Evolutionary conservation across 2,329 filamentous ascomycete species (phyloP), one percentile per base, ranked within the genome.

Genomic region (Aspergillus transmontanensis): DNA sequence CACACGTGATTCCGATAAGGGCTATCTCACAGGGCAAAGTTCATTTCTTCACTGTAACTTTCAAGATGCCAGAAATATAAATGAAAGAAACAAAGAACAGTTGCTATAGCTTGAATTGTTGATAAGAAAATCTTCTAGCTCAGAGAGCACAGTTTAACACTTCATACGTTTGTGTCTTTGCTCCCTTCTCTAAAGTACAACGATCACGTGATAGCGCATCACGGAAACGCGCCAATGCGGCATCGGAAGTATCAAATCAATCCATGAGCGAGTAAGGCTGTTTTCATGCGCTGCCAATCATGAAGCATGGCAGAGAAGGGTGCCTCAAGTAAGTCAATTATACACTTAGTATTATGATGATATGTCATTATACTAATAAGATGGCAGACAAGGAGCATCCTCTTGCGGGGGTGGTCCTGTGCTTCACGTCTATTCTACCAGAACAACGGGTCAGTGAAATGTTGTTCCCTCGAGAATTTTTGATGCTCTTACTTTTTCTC

Each of bases 351-450:
- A 58, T 34, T 28, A 41, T 51, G 50, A 26, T 30, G 16, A 34
- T 23, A 30, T n/a, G 19, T 23, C 14, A 61, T 36, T 55, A 62
- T 50, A 53, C 72, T 76, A 61, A 74, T 54, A 58, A 59, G 28
- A 50, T 34, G 59, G 23, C 59, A 78, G 87, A 89, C 78, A 81
- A 85, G 64, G 83, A 89, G 56, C 82, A 83, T 66, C 90, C 91
- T 58, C 86, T 94, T 69, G 82, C 83, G 66, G 90, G 90, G 70
- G 86, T 92, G 59, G 86, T 95, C 65, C 84, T 97, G 69, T 97
- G 93, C 84, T 96, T 92, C 80, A 97, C 93, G 57, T 93, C 90
- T 70, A 90, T 97, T 68, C 84, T 89, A 60, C 87, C 90, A 62
- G 92, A 96, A 73, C 85, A 90, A 73, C 87, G 92, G 77, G 93